Evolutionary conservation across 2,329 filamentous ascomycete genomes (phyloP).

Genomic region (Cladosporium phlei): DNA sequence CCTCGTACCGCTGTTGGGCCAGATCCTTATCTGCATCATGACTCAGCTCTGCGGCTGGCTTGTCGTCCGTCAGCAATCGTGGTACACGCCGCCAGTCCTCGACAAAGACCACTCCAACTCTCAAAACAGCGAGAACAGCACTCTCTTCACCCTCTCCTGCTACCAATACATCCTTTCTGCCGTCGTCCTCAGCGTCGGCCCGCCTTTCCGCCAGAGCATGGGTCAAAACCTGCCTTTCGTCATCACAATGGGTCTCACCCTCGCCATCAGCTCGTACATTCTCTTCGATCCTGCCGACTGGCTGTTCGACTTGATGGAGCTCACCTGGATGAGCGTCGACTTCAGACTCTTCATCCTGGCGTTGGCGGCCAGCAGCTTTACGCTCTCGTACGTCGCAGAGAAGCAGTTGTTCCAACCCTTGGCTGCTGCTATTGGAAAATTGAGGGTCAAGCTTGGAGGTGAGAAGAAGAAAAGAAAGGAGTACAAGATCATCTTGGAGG

Average conservation of each 20-base stretch:
- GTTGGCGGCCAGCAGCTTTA: conserved; percentile 66
- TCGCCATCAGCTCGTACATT: conserved; percentile 72
- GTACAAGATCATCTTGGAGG: conserved; percentile 77
- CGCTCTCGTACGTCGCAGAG: conserved; percentile 67
- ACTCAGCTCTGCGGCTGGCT: conserved; percentile 72
- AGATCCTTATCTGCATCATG: conserved; percentile 75
- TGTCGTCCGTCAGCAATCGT: conserved; percentile 70
- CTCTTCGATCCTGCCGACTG: conserved; percentile 67
- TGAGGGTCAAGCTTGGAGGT: conserved; percentile 53
- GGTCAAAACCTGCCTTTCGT: conserved; percentile 81
- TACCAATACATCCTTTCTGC: conserved; percentile 93
- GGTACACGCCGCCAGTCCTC: conserved; percentile 78
- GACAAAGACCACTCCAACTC: conserved; percentile 77
- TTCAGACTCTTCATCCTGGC: conserved; percentile 71
- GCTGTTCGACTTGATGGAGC: conserved; percentile 72
- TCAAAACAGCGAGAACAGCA: conserved; percentile 88
- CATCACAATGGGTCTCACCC: conserved; percentile 63
- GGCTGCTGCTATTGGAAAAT: conserved; percentile 61
- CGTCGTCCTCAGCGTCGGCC: conserved; percentile 84
- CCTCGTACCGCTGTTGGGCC: conserved; percentile 78
- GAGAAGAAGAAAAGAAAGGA: conserved; percentile 73
- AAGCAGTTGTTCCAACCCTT: conserved; percentile 63
- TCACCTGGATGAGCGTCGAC: conserved; percentile 67
- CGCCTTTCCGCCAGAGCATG: conserved; percentile 79
- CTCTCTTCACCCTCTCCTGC: conserved; percentile 82